phyloP scores from a whole-genome alignment of 805 yeast species.

The Wickerhamiella qilinensis region DNA sequence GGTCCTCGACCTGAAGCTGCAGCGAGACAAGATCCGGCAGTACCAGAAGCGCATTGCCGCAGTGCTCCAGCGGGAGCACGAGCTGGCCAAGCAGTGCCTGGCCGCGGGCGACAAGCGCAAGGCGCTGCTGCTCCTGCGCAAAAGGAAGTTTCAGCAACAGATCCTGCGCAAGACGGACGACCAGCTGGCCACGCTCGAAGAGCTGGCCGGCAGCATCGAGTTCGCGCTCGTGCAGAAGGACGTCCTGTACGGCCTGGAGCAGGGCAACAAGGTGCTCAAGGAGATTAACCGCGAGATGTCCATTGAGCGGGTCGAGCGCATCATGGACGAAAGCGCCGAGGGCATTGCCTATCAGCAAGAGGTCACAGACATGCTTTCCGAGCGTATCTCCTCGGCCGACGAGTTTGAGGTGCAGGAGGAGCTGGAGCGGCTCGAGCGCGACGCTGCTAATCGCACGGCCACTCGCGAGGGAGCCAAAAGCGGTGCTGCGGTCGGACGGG shows the following conservation, averaged over 20 bases:
- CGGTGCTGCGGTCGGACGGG: too few species aligned
- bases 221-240: conserved; percentile 80
- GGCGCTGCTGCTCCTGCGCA: conserved; percentile 55
- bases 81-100: conserved; percentile 41
- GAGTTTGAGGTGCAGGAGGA: conserved; percentile 21
- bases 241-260: conserved; percentile 60
- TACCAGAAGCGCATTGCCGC: conserved; percentile 44
- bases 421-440: conserved; percentile 10
- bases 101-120: conserved; percentile 36
- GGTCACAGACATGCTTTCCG: conserved; percentile 23
- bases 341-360: conserved; percentile 61
- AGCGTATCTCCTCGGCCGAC: conserved; percentile 23
- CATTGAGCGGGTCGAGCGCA: conserved; percentile 58
- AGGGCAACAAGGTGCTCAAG: conserved; percentile 64
- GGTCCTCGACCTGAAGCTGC: conserved; percentile 69
- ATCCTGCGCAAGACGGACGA: conserved; percentile 53
- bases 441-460: too few species aligned
- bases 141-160: conserved; percentile 68
- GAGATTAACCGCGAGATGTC: conserved; percentile 66
- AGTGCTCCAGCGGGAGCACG: conserved; percentile 45
- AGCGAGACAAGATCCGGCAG: conserved; percentile 68
- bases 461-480: too few species aligned
- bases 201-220: conserved; percentile 49
- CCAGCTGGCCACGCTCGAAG: conserved; percentile 68
- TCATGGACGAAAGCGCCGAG: conserved; percentile 73